A percentile compares a stretch with the other conserved stretches of the same genome.
Conservation (phyloP, 495 filamentous ascomycete species). For the Penicillium riverlandense region DNA sequence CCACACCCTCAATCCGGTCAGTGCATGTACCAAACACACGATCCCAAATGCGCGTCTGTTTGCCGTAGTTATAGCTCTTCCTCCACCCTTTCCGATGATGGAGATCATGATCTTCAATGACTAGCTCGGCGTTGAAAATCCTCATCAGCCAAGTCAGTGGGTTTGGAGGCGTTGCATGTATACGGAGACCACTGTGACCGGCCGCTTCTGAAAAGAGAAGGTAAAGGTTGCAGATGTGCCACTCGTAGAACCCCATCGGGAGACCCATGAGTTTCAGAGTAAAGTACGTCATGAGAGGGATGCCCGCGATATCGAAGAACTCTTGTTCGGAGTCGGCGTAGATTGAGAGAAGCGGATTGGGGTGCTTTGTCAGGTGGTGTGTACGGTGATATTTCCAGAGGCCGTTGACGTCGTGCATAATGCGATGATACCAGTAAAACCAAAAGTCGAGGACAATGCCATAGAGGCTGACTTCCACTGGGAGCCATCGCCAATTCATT, state of each 20-base stretch:
- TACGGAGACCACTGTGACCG: conserved; percentile 9
- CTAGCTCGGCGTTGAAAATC: conserved; percentile 7
- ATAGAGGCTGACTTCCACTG: conserved; percentile 6
- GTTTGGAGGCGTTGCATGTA: conserved; percentile 7
- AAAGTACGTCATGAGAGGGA: conserved; percentile 5
- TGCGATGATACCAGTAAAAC: conserved; percentile 12
- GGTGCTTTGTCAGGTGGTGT: conserved; percentile 9
- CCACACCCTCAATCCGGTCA: conserved; percentile 7
- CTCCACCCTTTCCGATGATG: conserved; percentile 15
- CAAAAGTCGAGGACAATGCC: conserved; percentile 10
- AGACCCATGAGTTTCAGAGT: conserved; percentile 6
- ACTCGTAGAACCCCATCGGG: conserved; percentile 14
- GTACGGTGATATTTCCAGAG: conserved; percentile 11
- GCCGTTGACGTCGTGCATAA: conserved; percentile 7
- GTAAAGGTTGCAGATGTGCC: conserved; percentile 11
- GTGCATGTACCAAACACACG: conserved; percentile 12
- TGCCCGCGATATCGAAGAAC: conserved; percentile 7
- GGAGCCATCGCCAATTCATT: conserved; percentile 4
- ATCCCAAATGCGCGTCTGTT: conserved; percentile 14
- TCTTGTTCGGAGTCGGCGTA: conserved; percentile 10
- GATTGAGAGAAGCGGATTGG: conserved; percentile 5
- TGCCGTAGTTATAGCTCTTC: conserved; percentile 14
- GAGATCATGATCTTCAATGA: conserved; percentile 15
- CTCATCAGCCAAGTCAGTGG: conserved; percentile 8
- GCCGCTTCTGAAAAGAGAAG: conserved; percentile 9